Base-by-base conservation (phyloP, 2,329 filamentous ascomycete species). In the Myriosclerotinia duriaeana region DNA sequence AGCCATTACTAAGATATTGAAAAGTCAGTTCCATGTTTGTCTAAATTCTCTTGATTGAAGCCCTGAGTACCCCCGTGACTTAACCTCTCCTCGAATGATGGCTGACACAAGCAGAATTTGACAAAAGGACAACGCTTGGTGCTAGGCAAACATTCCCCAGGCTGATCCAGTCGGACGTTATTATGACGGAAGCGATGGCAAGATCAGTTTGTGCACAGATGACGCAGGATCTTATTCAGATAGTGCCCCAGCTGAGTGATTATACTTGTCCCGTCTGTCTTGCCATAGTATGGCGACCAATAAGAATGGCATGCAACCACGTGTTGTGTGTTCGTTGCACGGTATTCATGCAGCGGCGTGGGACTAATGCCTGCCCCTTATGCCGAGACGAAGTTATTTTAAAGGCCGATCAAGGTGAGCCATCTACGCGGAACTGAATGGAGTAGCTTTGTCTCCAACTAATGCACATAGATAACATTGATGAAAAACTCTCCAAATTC, bases 321-420 rank as follows among this genome's bases (percentile, higher is more conserved):
- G 80, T 93, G 17, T 93, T 94, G 74, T 96, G 92, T 79, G 94
- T 95, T 66, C 84, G 90, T 3, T 96, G 92, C 75, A 83, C 94
- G 59, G 87, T 96, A 69, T 87, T 91, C 72, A 86, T 96, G 79
- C 92, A 95, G 76, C 86, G 87, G 55, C 85, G 86, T 50, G 82
- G 83, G 68, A 87, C 90, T 74, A 83, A 84, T 48, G 81, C 85
- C 62, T 96, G 92, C 74, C 92, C 92, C 0, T 80, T 95, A 64
- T 96, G 92, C 76, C 84, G 93, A 67, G 84, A 86, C 22, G 84
- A 88, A 67, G 89, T 88, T 0, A 85, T 96, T 14, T 83, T 91
- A 79, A 79, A 83, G 67, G 91, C 92, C 0, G 88, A 90, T 69
- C 82, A 85, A 65, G 83, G 86, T 85, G 80, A 80, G 82, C 42